Conservation (phyloP, 2,329 filamentous ascomycete genomes). For the Fusarium mangiferae region DNA sequence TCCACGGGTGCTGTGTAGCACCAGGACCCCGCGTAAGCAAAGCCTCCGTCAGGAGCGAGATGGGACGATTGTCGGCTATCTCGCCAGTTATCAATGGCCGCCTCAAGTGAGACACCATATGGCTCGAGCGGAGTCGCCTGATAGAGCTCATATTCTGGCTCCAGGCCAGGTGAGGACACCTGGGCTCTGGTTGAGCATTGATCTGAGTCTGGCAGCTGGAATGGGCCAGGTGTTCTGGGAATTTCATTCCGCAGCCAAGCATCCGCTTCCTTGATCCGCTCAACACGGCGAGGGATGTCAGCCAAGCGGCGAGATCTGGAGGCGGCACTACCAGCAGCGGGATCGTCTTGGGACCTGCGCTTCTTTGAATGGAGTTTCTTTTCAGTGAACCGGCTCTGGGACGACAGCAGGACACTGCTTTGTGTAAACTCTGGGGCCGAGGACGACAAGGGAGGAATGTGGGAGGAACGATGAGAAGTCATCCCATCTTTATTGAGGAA, state of each 20-base stretch:
- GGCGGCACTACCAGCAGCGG: neutral
- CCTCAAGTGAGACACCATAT: conserved; percentile 4
- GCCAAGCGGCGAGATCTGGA: neutral
- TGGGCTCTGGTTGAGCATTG: neutral
- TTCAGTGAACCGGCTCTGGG: neutral
- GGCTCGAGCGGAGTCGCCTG: conserved; percentile 12
- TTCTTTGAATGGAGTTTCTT: neutral
- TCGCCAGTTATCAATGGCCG: neutral
- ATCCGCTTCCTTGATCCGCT: conserved; percentile 1
- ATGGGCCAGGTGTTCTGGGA: conserved; percentile 6
- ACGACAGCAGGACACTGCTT: neutral
- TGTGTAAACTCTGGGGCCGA: neutral
- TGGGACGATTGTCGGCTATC: neutral
- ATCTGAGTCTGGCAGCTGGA: neutral
- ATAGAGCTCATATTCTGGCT: neutral
- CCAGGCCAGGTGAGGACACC: neutral
- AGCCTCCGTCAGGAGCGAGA: neutral
- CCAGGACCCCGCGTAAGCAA: conserved; percentile 36
- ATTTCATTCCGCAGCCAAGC: neutral
- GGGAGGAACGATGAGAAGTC: conserved; percentile 1
- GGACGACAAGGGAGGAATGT: neutral
- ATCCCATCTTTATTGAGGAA: conserved; percentile 6
- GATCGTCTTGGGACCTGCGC: neutral
- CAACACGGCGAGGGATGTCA: neutral
- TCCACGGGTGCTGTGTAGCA: conserved; percentile 9